Base-by-base conservation (phyloP, 2,329 filamentous ascomycete species). In the Alternaria sp. region DNA sequence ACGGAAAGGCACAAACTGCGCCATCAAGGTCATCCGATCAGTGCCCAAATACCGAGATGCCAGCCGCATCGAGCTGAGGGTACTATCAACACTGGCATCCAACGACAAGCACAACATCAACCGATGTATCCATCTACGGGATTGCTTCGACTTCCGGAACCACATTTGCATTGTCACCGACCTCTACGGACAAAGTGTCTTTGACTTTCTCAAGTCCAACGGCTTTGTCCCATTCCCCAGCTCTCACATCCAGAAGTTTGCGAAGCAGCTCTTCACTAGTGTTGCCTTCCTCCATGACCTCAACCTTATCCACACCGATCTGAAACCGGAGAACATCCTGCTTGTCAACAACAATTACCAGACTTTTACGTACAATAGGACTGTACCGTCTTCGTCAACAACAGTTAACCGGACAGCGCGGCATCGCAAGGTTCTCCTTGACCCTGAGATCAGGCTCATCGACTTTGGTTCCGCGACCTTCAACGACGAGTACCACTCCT, bases 1-100 rank as follows among this genome's bases (percentile, higher is more conserved):
- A 60, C 86, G 86, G 70, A 88, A 88, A 63, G 89, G 89, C 60
- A 85, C 85, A 67, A 92, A 93, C 75, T 96, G 96, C 67, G 95
- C 95, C 33, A 92, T 99, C 78, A 99, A 99, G 79, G 96, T 99
- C 77, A 98, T 99, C 66, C 90, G 95, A 68, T 97, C 95, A 1
- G 95, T 99, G 11, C 95, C 97, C 74, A 99, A 99, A 77, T 99
- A 99, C 75, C 90, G 95, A 45, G 95, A 99, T 80, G 95, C 95
- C 34, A 96, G 92, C 8, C 88, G 93, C 64, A 99, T 99, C 70
- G 95, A 99, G 77, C 83, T 99, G 34, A 88, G 95, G 60, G 95
- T 99, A 4, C 82, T 99, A 11, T 93, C 93, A 57, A 99, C 95
- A 0, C 82, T 99, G 45, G 90, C 93, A 66, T 91, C 91, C 41